Evolutionary conservation across 768 basidiomycete species (phyloP).

Genomic region (Calvatia gigantea): DNA sequence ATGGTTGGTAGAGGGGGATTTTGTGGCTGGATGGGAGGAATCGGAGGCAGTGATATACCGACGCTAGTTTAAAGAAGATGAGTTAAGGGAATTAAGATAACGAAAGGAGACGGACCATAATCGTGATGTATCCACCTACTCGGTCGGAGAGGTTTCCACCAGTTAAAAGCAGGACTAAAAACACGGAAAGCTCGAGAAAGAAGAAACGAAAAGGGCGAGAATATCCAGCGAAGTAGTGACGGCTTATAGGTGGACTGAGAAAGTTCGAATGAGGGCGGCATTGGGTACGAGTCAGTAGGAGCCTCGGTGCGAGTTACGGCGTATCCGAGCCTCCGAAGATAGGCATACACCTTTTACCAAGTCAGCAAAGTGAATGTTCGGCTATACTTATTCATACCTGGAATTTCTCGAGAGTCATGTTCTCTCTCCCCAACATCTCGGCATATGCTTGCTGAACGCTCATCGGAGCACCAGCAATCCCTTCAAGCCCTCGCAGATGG

Average conservation of each 20-base stretch:
- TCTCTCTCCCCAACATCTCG: constrained; percentile 79
- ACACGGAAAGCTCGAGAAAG: constrained; percentile 27
- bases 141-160: constrained; percentile 64
- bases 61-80: constrained; percentile 38
- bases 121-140: constrained; percentile 48
- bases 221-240: constrained; percentile 33
- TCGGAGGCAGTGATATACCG: constrained; percentile 65
- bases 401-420: constrained; percentile 80
- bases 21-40: constrained; percentile 68
- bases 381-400: constrained; percentile 51
- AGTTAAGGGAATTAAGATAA: neutral
- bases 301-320: constrained; percentile 73
- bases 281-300: constrained; percentile 52
- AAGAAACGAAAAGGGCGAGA: constrained; percentile 29
- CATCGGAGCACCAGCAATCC: constrained; percentile 70
- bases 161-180: constrained; percentile 39
- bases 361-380: neutral
- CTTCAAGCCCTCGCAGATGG: constrained; percentile 31
- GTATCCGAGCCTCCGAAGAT: constrained; percentile 90
- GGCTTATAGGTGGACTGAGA: constrained; percentile 12
- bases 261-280: constrained; percentile 34
- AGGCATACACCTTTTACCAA: constrained; percentile 77
- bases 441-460: constrained; percentile 86
- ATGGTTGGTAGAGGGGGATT: constrained; percentile 38
- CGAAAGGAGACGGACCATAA: constrained; percentile 42